These are phyloP conservation scores for Pulicaria dysenterica DNA, from an alignment of 129 eudicot species.

Conservation along the genomic window DNA sequence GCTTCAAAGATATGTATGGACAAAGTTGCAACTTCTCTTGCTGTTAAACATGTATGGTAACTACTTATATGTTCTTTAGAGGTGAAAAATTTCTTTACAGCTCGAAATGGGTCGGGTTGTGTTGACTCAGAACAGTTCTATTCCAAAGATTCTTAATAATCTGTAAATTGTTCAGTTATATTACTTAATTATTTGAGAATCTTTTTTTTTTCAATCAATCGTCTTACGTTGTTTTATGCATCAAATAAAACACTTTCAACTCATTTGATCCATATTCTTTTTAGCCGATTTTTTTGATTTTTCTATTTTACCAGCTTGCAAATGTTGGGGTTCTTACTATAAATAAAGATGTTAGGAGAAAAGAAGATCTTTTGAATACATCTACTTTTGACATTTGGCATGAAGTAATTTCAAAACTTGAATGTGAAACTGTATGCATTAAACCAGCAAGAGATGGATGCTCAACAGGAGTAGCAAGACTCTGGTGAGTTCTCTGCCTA, in stretches of 20 bases:
- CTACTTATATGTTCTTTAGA: slow-evolving; percentile 19
- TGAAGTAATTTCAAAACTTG: slow-evolving; percentile 73
- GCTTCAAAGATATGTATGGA: slow-evolving; percentile 92
- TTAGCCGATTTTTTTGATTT: too few species aligned
- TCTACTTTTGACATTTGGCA: slow-evolving; percentile 55
- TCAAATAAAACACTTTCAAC: too few species aligned
- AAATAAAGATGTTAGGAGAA: slow-evolving; percentile 70
- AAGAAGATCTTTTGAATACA: slow-evolving; percentile 51
- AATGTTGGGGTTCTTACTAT: slow-evolving; percentile 76
- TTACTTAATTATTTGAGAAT: too few species aligned
- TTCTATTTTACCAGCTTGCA: slow-evolving; percentile 52
- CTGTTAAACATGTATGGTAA: slow-evolving; percentile 68
- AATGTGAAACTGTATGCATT: slow-evolving; percentile 67
- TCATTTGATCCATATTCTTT: too few species aligned
- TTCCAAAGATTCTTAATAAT: too few species aligned
- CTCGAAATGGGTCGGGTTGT: too few species aligned
- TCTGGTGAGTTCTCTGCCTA: slow-evolving; percentile 46
- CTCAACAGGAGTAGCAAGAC: slow-evolving; percentile 92
- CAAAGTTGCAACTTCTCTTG: slow-evolving; percentile 86
- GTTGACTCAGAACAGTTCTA: too few species aligned
- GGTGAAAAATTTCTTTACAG: not conserved
- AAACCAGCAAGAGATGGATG: slow-evolving; percentile 96
- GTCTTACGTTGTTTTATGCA: too few species aligned
- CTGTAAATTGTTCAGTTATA: too few species aligned
- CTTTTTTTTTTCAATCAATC: too few species aligned